Base-by-base conservation (phyloP, 2,329 filamentous ascomycete genomes). In the Cladosporium sp. region DNA sequence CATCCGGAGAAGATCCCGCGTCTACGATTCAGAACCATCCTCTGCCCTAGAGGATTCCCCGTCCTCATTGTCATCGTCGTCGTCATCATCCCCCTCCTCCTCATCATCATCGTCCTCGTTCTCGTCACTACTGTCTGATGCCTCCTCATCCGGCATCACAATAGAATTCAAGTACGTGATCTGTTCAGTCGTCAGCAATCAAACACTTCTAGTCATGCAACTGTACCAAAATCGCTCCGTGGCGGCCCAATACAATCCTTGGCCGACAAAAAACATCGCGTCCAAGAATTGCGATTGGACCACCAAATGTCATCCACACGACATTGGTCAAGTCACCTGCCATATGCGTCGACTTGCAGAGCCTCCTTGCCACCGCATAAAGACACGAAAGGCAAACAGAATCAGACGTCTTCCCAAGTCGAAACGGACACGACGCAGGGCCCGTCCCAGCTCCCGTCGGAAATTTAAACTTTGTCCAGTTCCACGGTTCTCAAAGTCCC, bases 121-220 rank as follows among this genome's bases (percentile, higher is more conserved):
- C 7, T 65, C 66, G 2, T 63, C 58, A 1, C 59, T 66, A 10
- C 61, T 61, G 12, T 58, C 61, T 39, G 65, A 68, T 44, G 68
- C 70, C 37, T 70, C 67, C 32, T 73, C 72, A 65, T 80, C 77
- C 32, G 77, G 78, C 75, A 78, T 78, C 39, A 79, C 76, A 25
- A 80, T 74, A 54, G 72, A 74, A 68, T 80, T 80, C 40, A 79
- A 68, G 64, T 79, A 78, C 9, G 75, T 77, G 64, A 80, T 75
- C 78, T 80, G 70, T 37, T 50, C 22, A 3, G 22, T 36, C 12
- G 47, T 50, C 34, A 50, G 47, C 34, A 24, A 50, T 37, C 10
- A 32, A 7, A 32, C 8, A 7, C 8, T 9, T 32, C 28, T 7
- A 10, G 8, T 32, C 28, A 32, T 32, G 28, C 9, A 10, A 32